Evolutionary conservation across 768 basidiomycete species (phyloP).

Genomic region (Hericium alpestre): DNA sequence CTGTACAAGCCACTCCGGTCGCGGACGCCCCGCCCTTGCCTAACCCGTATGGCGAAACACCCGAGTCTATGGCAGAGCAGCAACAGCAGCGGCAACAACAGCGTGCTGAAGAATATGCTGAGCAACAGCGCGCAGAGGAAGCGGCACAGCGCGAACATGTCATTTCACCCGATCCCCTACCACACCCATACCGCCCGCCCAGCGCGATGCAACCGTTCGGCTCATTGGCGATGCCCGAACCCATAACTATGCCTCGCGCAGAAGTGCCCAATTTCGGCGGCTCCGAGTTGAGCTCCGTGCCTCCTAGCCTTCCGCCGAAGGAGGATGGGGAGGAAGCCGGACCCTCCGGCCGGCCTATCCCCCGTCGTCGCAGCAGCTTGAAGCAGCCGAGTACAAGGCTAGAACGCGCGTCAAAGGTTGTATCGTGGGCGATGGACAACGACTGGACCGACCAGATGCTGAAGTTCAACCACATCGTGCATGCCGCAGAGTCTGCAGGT

Average conservation of each 20-base stretch:
- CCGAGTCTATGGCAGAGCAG: slow-evolving; percentile 13
- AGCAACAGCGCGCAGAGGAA: neutral
- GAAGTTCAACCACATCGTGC: slow-evolving; percentile 32
- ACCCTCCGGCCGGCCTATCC: slow-evolving; percentile 22
- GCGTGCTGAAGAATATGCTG: no score
- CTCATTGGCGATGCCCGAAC: slow-evolving; percentile 1
- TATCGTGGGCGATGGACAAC: slow-evolving; percentile 67
- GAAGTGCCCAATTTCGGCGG: neutral
- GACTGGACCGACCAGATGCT: slow-evolving; percentile 49
- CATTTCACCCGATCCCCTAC: slow-evolving; percentile 32
- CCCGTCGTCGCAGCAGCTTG: slow-evolving; percentile 52
- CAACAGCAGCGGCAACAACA: neutral
- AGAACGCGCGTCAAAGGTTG: slow-evolving; percentile 45
- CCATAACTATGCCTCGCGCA: neutral
- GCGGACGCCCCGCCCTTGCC: neutral
- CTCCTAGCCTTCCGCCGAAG: slow-evolving; percentile 12
- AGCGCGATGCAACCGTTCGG: slow-evolving; percentile 14
- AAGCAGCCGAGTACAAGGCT: slow-evolving; percentile 36
- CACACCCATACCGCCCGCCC: slow-evolving; percentile 32
- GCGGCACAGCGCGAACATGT: slow-evolving; percentile 16
- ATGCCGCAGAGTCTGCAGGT: slow-evolving; percentile 32
- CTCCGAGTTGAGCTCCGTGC: neutral
- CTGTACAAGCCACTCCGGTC: neutral
- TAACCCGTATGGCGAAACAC: slow-evolving; percentile 11
- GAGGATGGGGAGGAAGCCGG: neutral